These are phyloP conservation scores for Antitrichia curtipendula DNA, from an alignment of 225 moss, liverwort and hornwort species.

Conservation along the genomic window DNA sequence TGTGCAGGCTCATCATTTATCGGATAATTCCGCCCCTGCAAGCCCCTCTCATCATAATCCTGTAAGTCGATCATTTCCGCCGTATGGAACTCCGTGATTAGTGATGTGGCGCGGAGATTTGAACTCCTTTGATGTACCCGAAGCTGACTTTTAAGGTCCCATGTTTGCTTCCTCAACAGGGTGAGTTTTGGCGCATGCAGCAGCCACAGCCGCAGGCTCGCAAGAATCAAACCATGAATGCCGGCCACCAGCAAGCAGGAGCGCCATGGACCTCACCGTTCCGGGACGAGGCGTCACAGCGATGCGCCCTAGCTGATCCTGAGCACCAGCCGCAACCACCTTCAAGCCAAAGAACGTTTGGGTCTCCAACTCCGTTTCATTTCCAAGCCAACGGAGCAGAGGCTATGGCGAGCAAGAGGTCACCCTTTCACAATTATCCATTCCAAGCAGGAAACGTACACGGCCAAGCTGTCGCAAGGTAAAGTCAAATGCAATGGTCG, in stretches of 20 bases:
- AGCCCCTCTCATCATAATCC: not conserved
- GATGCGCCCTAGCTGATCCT: slow-evolving; percentile 15
- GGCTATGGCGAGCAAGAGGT: slow-evolving; percentile 7
- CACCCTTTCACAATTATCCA: slow-evolving; percentile 11
- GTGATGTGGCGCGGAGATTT: not conserved
- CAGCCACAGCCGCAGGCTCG: slow-evolving; percentile 1
- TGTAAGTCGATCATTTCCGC: not conserved
- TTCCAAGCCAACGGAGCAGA: slow-evolving; percentile 8
- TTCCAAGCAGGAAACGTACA: not conserved
- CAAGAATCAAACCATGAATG: slow-evolving; percentile 7
- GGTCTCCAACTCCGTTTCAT: slow-evolving; percentile 29
- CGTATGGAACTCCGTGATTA: not conserved
- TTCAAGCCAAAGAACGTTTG: slow-evolving; percentile 20
- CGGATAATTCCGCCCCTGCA: slow-evolving; percentile 6
- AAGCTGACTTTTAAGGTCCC: not conserved
- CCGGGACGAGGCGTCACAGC: slow-evolving; percentile 19
- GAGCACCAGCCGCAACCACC: slow-evolving; percentile 23
- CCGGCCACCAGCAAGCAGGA: slow-evolving; percentile 17
- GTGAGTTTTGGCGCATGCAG: not conserved
- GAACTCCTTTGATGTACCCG: not conserved
- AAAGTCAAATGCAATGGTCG: not conserved
- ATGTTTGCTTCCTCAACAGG: not conserved
- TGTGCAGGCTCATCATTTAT: not conserved
- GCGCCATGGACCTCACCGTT: slow-evolving; percentile 1
- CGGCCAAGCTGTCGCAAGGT: slow-evolving; percentile 10